Evolutionary conservation across 2,329 filamentous ascomycete species (phyloP), one percentile per base, ranked within the genome.

Genomic region (Colletotrichum neosansevieriae): DNA sequence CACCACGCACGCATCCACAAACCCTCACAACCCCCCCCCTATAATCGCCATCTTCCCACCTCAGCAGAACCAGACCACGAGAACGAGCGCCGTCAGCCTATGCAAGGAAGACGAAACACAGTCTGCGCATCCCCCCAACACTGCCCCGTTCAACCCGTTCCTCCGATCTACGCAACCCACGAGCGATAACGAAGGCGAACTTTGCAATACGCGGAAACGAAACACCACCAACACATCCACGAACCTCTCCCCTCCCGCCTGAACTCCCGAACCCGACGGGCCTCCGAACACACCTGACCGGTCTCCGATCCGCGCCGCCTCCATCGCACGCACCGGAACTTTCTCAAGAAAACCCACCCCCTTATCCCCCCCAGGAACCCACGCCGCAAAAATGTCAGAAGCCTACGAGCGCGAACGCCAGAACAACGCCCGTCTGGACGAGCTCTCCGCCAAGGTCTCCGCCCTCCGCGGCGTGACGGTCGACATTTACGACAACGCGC

Each of bases 401-500:
- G 87, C 91, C 72, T 94, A 92, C 82, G 91, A 93, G 82, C 91
- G 91, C 79, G 91, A 94, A 82, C 87, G 88, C 78, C 96, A 99
- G 82, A 99, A 99, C 84, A 97, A 98, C 82, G 90, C 93, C 73
- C 94, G 95, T 74, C 92, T 99, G 64, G 91, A 95, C 76, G 94
- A 97, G 78, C 91, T 99, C 42, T 92, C 92, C 15, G 88, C 89
- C 72, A 99, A 99, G 83, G 94, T 98, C 63, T 93, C 93, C 17
- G 94, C 94, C 59, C 88, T 99, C 71, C 94, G 95, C 76, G 93
- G 92, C 79, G 94, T 99, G 58, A 99, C 96, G 47, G 89, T 98
- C 72, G 94, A 99, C 83, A 99, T 99, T 76, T 98, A 98, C 86
- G 94, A 98, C 82, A 94, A 96, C 78, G 96, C 96, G 57, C 89